phyloP scores from a whole-genome alignment of 768 basidiomycete genomes.

The Pulveroboletus ravenelii region DNA sequence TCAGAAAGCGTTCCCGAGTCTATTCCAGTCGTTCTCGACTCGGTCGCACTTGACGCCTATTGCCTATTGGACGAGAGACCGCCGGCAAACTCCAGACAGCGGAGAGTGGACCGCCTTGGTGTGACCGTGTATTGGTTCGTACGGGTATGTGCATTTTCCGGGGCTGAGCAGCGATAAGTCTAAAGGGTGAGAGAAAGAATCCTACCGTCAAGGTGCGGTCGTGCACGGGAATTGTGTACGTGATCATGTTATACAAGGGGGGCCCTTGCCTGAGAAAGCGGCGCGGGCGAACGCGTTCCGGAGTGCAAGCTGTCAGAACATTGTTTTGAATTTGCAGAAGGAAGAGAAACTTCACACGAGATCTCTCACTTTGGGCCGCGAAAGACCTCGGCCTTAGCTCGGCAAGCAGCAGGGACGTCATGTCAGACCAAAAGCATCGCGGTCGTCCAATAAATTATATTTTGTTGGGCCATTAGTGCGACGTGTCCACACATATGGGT shows the following conservation, averaged over 20 bases:
- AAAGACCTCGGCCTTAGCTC: slow-evolving; percentile 22
- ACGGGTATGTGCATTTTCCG: slow-evolving; percentile 9
- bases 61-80: not conserved
- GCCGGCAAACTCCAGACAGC: slow-evolving; percentile 14
- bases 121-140: not conserved
- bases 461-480: slow-evolving; percentile 3
- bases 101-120: not conserved
- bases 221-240: slow-evolving; percentile 20
- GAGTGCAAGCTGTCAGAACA: slow-evolving; percentile 7
- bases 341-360: slow-evolving; percentile 15
- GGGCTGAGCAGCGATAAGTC: slow-evolving; percentile 12
- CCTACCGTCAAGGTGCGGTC: not conserved
- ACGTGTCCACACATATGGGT: not conserved
- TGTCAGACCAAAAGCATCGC: slow-evolving; percentile 19
- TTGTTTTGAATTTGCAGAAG: slow-evolving; percentile 6
- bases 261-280: slow-evolving; percentile 24
- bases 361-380: slow-evolving; percentile 10
- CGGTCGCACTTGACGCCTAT: slow-evolving; percentile 4
- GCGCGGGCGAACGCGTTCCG: not conserved
- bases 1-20: slow-evolving; percentile 6
- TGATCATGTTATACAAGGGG: slow-evolving; percentile 21
- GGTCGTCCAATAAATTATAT: slow-evolving; percentile 3
- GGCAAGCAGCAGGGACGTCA: slow-evolving; percentile 14
- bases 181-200: slow-evolving; percentile 26
- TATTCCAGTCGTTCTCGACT: slow-evolving; percentile 13